Conservation (phyloP, 1,284 basidiomycete genomes). For the Entoloma clypeatum region DNA sequence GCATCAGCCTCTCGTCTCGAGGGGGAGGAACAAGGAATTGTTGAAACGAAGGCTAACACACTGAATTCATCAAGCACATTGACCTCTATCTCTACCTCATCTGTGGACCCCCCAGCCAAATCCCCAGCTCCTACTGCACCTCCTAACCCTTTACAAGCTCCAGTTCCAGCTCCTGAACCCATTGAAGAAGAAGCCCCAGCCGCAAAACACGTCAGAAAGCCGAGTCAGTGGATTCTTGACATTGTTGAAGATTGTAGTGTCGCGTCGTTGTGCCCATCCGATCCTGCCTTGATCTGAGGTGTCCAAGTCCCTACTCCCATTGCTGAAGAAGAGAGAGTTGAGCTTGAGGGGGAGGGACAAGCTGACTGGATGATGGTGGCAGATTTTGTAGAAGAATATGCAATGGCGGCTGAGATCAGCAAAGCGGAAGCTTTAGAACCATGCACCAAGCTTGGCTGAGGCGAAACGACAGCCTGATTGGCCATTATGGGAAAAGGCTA, state of each 20-base stretch:
- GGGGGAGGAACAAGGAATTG: conserved; percentile 22
- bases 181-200: not conserved
- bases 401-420: too few species aligned
- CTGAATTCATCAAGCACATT: conserved; percentile 8
- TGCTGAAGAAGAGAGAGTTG: conserved; percentile 8
- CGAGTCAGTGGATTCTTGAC: conserved; percentile 17
- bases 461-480: conserved; percentile 21
- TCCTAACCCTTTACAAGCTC: not conserved
- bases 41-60: conserved; percentile 16
- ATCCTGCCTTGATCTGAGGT: conserved; percentile 15
- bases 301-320: conserved; percentile 13
- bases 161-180: not conserved
- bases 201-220: conserved; percentile 18
- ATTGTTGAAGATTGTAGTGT: conserved; percentile 17
- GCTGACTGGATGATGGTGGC: too few species aligned
- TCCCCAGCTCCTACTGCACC: conserved; percentile 1
- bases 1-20: conserved; percentile 18
- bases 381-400: too few species aligned
- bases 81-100: not conserved
- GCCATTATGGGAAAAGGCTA: conserved; percentile 20
- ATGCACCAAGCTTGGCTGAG: conserved; percentile 21
- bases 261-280: conserved; percentile 10
- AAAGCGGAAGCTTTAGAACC: conserved; percentile 20
- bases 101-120: not conserved
- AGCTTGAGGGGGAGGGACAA: conserved; percentile 25